Evolutionary conservation across 129 eudicot species (phyloP), one percentile per base, ranked within the genome.

Genomic region (Flaveria ramosissima): DNA sequence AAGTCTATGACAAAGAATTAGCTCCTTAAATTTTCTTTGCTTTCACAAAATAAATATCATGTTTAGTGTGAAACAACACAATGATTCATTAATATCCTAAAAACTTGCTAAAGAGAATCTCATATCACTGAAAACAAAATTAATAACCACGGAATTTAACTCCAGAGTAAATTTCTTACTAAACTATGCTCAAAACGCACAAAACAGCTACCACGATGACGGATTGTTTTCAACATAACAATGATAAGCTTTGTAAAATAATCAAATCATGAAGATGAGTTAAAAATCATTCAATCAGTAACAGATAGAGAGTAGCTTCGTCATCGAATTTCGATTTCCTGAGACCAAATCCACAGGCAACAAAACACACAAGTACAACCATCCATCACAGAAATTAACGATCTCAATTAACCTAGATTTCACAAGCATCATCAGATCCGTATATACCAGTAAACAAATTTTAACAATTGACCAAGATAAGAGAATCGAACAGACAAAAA

Each of bases 1-100:
- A 56, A 55, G 67, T 41, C 36, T 19, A 71, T 23, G 43, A 55
- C 67, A 72, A 71, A 12, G 36, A 72, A 32, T 32, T 32, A 72
- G 17, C 7, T 73, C 1, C 68, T 59, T n/a, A 20, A 51, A 41
- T 17, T 41, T 21, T 7, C 10, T 11, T 41, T 11, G 21, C 68
- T 56, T 73, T 16, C 69, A 63, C 16, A 23, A 17, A 43, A 43
- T 14, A 42, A 9, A 16, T 39, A 56, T 57, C 17, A 41, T 59
- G 20, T 26, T 19, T 41, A 17, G 26, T 26, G 27, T 51, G 23
- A 60, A 26, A 24, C 19, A 1, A 24, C 67, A 55, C 24, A 56
- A 39, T 8, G 62, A 20, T 14, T 51, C 55, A 42, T 41, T 73
- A 56, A 57, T 13, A 26, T 7, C 14, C 43, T 1, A 1, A 30